Evolutionary conservation across 208 protist genomes (phyloP).

Genomic region (Trypanosoma scelopori): DNA sequence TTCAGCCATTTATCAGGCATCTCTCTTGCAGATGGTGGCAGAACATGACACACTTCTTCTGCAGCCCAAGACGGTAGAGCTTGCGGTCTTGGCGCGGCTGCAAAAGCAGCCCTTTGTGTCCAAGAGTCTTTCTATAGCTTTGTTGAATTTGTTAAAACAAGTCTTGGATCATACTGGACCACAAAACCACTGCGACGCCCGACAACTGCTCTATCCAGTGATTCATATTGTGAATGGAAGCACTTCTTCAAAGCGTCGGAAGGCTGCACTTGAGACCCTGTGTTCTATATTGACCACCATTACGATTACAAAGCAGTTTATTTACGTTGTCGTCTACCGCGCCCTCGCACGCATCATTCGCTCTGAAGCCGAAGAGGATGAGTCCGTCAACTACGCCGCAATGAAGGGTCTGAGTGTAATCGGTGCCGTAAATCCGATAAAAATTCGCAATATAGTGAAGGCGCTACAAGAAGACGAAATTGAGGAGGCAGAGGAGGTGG

Average conservation of each 20-base stretch:
- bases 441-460: conserved; percentile 63
- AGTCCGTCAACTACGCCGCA: conserved; percentile 60
- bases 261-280: conserved; percentile 72
- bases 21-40: conserved; percentile 62
- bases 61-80: conserved; percentile 55
- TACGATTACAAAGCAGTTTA: conserved; percentile 45
- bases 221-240: conserved; percentile 70
- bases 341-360: conserved; percentile 76
- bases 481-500: conserved; percentile 79
- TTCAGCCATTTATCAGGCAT: conserved; percentile 60
- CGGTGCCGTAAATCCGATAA: conserved; percentile 81
- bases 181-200: conserved; percentile 55
- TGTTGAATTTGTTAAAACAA: conserved; percentile 69
- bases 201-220: conserved; percentile 52
- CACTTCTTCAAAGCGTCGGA: conserved; percentile 67
- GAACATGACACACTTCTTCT: conserved; percentile 74
- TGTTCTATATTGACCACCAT: conserved; percentile 76
- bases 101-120: conserved; percentile 72
- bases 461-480: conserved; percentile 76
- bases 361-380: conserved; percentile 71
- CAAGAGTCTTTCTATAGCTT: conserved; percentile 62
- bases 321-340: conserved; percentile 67
- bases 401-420: conserved; percentile 78
- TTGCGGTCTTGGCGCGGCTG: conserved; percentile 61
- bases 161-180: conserved; percentile 69